Evolutionary conservation across 176 grass and related monocot genomes (phyloP).

Genomic region (Phragmites australis): DNA sequence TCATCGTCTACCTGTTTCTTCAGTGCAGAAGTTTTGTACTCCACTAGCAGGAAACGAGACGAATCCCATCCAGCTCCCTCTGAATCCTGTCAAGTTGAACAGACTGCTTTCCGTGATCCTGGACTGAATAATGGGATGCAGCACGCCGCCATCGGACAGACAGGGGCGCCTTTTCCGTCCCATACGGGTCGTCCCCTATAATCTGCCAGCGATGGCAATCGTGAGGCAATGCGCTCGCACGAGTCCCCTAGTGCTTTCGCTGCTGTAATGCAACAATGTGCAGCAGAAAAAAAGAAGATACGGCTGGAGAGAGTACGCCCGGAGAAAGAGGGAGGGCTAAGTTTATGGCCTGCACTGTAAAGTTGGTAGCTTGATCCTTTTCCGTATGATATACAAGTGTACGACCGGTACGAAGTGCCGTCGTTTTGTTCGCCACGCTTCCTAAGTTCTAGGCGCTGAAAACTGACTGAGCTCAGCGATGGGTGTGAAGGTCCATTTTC

Average conservation of each 20-base stretch:
- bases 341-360: background rate
- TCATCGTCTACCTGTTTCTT: slow-evolving; percentile 14
- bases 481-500: no score
- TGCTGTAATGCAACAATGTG: slow-evolving; percentile 49
- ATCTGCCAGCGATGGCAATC: slow-evolving; percentile 12
- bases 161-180: background rate
- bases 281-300: background rate
- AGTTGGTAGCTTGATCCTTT: background rate
- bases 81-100: slow-evolving; percentile 1
- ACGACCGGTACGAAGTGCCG: background rate
- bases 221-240: background rate
- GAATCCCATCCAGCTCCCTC: background rate
- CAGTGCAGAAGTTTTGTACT: slow-evolving; percentile 44
- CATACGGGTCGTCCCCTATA: background rate
- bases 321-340: background rate
- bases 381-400: background rate
- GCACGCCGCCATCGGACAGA: slow-evolving; percentile 19
- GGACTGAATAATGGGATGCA: slow-evolving; percentile 5
- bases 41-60: slow-evolving; percentile 31
- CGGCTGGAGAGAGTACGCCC: background rate
- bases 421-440: no score
- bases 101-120: background rate
- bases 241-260: slow-evolving; percentile 33
- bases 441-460: no score
- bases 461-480: no score